phyloP scores from a whole-genome alignment of 1,284 basidiomycete species.

The Irpex rosettiformis region DNA sequence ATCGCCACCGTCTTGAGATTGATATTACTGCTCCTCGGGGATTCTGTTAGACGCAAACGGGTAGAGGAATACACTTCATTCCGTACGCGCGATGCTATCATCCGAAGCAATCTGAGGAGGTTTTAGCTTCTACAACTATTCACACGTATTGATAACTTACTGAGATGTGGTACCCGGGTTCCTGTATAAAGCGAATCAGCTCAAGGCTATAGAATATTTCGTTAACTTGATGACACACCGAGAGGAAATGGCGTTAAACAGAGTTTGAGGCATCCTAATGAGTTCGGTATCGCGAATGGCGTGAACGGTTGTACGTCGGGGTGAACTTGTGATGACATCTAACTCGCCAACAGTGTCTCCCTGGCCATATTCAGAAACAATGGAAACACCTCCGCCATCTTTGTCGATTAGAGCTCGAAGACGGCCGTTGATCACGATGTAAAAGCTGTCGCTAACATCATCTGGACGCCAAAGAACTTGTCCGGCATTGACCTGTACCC shows the following conservation, averaged over 20 bases:
- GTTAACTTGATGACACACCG: constrained; percentile 41
- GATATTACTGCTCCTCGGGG: constrained; percentile 71
- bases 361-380: constrained; percentile 93
- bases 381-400: constrained; percentile 72
- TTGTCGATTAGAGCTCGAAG: constrained; percentile 79
- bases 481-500: constrained; percentile 96
- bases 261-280: constrained; percentile 95
- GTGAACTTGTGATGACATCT: constrained; percentile 96
- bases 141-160: constrained; percentile 39
- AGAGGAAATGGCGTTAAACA: constrained; percentile 95
- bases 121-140: background rate
- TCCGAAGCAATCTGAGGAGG: constrained; percentile 65
- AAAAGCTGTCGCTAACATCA: constrained; percentile 91
- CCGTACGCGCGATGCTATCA: constrained; percentile 91
- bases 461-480: constrained; percentile 91
- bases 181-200: constrained; percentile 34
- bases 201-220: constrained; percentile 8
- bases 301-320: constrained; percentile 87
- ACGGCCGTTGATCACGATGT: constrained; percentile 98
- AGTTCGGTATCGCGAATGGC: constrained; percentile 98
- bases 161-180: constrained; percentile 96
- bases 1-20: constrained; percentile 94
- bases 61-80: constrained; percentile 70
- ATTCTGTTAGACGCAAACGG: constrained; percentile 47
- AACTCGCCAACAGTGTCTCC: constrained; percentile 86